phyloP scores from a whole-genome alignment of 495 filamentous ascomycete species.

The Podospora pseudopauciseta region DNA sequence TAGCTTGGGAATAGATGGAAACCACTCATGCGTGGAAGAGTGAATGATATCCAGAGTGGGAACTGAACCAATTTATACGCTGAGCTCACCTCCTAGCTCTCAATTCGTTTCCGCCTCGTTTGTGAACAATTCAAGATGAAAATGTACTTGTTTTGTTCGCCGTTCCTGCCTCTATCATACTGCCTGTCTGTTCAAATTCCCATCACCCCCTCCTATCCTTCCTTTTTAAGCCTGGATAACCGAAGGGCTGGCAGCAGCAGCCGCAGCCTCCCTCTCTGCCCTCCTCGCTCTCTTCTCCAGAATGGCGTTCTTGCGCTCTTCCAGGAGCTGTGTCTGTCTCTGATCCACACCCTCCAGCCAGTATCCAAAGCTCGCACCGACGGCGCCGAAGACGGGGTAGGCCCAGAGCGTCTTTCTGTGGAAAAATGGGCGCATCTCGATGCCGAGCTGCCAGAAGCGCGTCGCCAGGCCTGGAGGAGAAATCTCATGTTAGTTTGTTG shows the following conservation, averaged over 20 bases:
- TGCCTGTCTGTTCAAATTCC: background rate
- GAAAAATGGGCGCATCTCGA: slow-evolving; percentile 96
- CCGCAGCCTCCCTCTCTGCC: slow-evolving; percentile 55
- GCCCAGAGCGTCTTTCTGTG: slow-evolving; percentile 71
- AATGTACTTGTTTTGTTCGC: background rate
- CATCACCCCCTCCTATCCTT: background rate
- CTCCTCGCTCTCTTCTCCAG: slow-evolving; percentile 84
- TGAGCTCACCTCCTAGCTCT: background rate
- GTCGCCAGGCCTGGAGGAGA: slow-evolving; percentile 68
- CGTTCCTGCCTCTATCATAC: background rate
- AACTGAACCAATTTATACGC: background rate
- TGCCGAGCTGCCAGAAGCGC: slow-evolving; percentile 92
- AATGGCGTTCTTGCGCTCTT: slow-evolving; percentile 68
- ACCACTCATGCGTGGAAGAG: background rate
- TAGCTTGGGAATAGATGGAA: background rate
- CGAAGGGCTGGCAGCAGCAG: slow-evolving; percentile 21
- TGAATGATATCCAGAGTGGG: background rate
- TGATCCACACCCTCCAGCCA: slow-evolving; percentile 86
- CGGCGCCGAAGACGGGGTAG: slow-evolving; percentile 83
- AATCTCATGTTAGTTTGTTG: background rate
- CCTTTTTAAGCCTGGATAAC: slow-evolving; percentile 24
- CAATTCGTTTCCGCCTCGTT: background rate
- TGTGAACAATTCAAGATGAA: background rate
- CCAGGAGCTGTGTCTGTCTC: slow-evolving; percentile 68
- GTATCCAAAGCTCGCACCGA: slow-evolving; percentile 91